phyloP scores from a whole-genome alignment of 176 grass and related monocot species.

The Carex kokanica region DNA sequence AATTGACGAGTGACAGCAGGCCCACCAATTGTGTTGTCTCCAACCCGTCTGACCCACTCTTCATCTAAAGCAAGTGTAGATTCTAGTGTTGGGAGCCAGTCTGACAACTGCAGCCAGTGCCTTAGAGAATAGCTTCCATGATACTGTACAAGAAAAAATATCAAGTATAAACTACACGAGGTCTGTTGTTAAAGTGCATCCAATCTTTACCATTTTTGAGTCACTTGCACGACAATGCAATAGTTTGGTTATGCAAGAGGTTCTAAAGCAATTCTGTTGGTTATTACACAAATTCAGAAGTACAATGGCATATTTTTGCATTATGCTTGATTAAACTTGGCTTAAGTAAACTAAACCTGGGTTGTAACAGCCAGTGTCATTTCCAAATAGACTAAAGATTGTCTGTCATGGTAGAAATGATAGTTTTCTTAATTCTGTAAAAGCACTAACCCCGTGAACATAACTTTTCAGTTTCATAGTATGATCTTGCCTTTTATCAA shows the following conservation, averaged over 20 bases:
- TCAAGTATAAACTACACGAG: neutral
- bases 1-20: conserved; percentile 76
- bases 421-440: conserved; percentile 14
- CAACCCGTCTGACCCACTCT: conserved; percentile 77
- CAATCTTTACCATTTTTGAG: conserved; percentile 11
- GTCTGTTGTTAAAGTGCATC: neutral
- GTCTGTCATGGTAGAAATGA: neutral
- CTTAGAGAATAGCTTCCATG: conserved; percentile 83
- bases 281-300: conserved; percentile 13
- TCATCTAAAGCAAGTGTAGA: conserved; percentile 76
- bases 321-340: neutral
- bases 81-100: conserved; percentile 91
- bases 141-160: conserved; percentile 50
- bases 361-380: neutral
- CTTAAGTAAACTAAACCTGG: neutral
- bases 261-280: neutral
- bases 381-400: neutral
- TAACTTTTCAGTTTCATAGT: too few species aligned
- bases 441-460: conserved; percentile 66
- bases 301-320: neutral
- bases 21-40: conserved; percentile 77
- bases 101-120: conserved; percentile 86
- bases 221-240: neutral
- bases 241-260: neutral
- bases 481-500: too few species aligned